Conservation (phyloP, 73 alveolate species). For the Paramecium bursaria region DNA sequence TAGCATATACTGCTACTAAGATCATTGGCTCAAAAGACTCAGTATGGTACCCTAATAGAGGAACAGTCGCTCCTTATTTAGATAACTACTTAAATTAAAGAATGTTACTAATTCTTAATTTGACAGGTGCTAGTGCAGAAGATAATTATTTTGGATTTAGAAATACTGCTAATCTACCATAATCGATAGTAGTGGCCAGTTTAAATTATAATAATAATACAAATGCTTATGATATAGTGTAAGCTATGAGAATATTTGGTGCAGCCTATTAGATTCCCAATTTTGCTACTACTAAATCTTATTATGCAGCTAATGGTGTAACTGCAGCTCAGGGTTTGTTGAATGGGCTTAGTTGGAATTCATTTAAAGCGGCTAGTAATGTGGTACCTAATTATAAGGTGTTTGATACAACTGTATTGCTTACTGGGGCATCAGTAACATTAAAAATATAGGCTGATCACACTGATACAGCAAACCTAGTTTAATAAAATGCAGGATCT, state of each 20-base stretch:
- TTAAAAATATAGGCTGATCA: background rate
- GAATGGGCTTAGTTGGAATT: constrained; percentile 13
- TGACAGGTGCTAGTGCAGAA: background rate
- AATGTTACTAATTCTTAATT: constrained; percentile 1
- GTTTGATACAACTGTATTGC: background rate
- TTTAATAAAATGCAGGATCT: background rate
- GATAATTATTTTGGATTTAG: background rate
- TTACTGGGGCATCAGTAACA: constrained; percentile 8
- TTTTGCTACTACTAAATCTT: constrained; percentile 13
- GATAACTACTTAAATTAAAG: constrained; percentile 25
- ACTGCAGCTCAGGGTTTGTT: constrained; percentile 20
- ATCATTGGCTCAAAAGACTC: constrained; percentile 8
- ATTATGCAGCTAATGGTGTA: constrained; percentile 18
- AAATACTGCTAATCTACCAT: constrained; percentile 22
- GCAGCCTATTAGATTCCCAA: constrained; percentile 40
- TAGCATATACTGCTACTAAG: background rate
- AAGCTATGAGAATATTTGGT: constrained; percentile 54
- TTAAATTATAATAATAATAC: background rate
- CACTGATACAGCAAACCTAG: constrained; percentile 33
- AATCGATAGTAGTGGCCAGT: constrained; percentile 48
- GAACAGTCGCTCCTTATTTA: constrained; percentile 16
- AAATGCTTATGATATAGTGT: constrained; percentile 19
- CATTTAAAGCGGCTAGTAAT: constrained; percentile 9
- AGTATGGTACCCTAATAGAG: constrained; percentile 9
- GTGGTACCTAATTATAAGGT: constrained; percentile 28